phyloP scores from a whole-genome alignment of 371 early-diverging fungal species.

The Rhizopus delemar region DNA sequence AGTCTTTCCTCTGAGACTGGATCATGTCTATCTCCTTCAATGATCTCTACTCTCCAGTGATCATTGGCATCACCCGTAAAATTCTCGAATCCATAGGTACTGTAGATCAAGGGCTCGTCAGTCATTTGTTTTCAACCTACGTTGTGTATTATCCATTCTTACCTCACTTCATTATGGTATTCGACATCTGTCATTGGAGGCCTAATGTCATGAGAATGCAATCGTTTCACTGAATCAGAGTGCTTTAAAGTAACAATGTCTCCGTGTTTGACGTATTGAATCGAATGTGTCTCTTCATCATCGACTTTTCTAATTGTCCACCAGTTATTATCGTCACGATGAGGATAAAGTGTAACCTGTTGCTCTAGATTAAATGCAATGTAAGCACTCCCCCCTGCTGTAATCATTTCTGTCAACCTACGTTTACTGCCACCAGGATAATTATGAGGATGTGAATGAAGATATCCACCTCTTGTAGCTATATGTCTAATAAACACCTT shows the following conservation, averaged over 20 bases:
- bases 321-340: constrained; percentile 22
- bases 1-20: constrained; percentile 56
- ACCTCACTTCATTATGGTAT: constrained; percentile 87
- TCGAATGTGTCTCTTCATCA: constrained; percentile 28
- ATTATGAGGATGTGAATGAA: constrained; percentile 88
- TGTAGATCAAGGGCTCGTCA: constrained; percentile 1
- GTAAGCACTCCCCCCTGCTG: background rate
- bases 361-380: constrained; percentile 66
- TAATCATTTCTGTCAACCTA: constrained; percentile 25
- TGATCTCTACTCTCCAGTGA: constrained; percentile 76
- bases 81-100: constrained; percentile 61
- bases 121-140: no score
- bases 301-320: constrained; percentile 76
- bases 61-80: constrained; percentile 61
- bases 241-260: constrained; percentile 83
- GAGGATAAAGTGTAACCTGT: constrained; percentile 31
- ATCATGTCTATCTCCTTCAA: constrained; percentile 59
- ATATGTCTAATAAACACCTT: constrained; percentile 78
- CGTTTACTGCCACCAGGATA: constrained; percentile 87
- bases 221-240: constrained; percentile 63
- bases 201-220: constrained; percentile 58
- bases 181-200: constrained; percentile 86
- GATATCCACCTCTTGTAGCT: constrained; percentile 75
- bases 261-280: constrained; percentile 62
- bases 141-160: constrained; percentile 27